A percentile compares a stretch with the other conserved stretches of the same genome.
phyloP scores from a whole-genome alignment of 495 filamentous ascomycete species.

The Podospora didyma region DNA sequence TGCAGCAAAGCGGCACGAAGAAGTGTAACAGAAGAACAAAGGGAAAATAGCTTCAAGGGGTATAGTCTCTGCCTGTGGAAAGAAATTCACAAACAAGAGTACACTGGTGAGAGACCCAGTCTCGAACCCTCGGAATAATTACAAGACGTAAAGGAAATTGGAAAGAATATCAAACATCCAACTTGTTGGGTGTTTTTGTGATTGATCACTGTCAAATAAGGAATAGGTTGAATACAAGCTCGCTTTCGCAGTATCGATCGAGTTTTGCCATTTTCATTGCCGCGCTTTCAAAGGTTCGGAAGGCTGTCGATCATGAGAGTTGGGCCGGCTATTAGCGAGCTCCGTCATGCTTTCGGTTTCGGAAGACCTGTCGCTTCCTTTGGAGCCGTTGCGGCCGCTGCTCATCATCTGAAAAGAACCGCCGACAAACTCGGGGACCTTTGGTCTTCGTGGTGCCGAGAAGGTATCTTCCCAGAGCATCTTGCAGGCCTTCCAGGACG shows the following conservation, averaged over 20 bases:
- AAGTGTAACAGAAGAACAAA: neutral
- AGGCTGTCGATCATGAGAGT: constrained; percentile 7
- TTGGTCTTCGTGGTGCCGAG: constrained; percentile 3
- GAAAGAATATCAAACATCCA: too few species aligned
- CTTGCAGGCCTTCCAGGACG: constrained; percentile 49
- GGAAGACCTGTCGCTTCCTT: constrained; percentile 22
- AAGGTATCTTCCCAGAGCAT: constrained; percentile 24
- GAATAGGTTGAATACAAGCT: too few species aligned
- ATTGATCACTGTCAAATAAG: too few species aligned
- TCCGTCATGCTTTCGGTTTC: constrained; percentile 45
- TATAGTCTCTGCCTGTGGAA: neutral
- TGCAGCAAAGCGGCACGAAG: neutral
- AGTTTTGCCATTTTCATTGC: neutral
- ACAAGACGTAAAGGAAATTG: too few species aligned
- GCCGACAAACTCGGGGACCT: constrained; percentile 16
- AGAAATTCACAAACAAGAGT: too few species aligned
- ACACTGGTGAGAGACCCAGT: too few species aligned
- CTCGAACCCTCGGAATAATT: too few species aligned
- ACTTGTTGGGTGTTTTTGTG: too few species aligned
- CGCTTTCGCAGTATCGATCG: neutral
- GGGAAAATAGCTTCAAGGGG: neutral
- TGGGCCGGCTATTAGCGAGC: constrained; percentile 27
- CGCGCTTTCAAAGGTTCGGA: neutral
- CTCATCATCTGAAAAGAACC: constrained; percentile 27
- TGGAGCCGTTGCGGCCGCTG: constrained; percentile 13